Evolutionary conservation across 1,284 basidiomycete species (phyloP), one percentile per base, ranked within the genome.

Genomic region (Irpex sp.): DNA sequence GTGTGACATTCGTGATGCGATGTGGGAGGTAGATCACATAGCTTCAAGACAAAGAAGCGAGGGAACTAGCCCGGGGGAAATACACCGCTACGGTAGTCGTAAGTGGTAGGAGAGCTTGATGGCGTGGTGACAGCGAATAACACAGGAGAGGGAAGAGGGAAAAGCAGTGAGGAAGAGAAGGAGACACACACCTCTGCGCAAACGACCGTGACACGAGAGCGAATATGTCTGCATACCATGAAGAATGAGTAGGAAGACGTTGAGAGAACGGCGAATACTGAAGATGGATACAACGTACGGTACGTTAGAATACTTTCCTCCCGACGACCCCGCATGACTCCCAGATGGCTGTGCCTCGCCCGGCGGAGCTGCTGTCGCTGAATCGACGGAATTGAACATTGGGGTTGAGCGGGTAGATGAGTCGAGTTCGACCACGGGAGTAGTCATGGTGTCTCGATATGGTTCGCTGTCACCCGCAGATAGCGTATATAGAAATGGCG

Each of bases 191-290:
- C 90, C 85, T 92, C 90, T 72, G 87, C 89, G 67, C 90, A 92
- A 9, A 92, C 90, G 31, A 92, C 90, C 39, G 90, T 92, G 66
- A 92, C 86, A 59, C 90, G 81, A 0, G 90, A 89, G 61, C 90
- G 87, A 58, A 91, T 86, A 79, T 89, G 88, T 43, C 88, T 90
- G 61, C 13, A 61, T 47, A 51, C 35, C 31, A 31, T 21, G 26
- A 11, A 17, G 51, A 31, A 21, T 43, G 39, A 4, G 39, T 11
- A 43, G 39, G 15, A 43, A 43, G 2, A 43, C 39, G 39, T 43
- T 43, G 26, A 26, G 26, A 43, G 39, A 5, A 15, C 39, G 39
- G 15, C 15, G 39, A 43, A 43, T 9, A 43, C 39, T 15, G 13
- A 6, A 51, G 21, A 43, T 26, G 59, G 57, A 35, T 63, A 61